Percentiles rank a stretch among this genome's conserved stretches.
Evolutionary conservation across 108 stramenopile species (phyloP).

Genomic region (Epithemia pelagica): DNA sequence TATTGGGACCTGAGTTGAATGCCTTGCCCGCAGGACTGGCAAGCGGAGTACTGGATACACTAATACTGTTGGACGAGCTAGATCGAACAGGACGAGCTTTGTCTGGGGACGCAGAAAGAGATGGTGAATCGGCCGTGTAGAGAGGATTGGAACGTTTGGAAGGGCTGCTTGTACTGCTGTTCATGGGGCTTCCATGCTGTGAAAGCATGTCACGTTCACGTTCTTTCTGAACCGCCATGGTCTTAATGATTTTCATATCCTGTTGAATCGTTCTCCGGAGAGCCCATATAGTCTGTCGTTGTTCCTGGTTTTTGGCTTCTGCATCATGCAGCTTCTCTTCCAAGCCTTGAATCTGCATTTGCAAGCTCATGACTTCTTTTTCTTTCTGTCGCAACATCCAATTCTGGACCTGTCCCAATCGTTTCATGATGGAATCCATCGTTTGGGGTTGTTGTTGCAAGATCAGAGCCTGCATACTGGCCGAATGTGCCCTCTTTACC

Average conservation of each 20-base stretch:
- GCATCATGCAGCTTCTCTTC: constrained; percentile 10
- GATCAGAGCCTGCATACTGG: constrained; percentile 1
- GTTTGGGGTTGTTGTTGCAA: constrained; percentile 10
- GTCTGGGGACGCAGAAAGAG: neutral
- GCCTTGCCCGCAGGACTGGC: neutral
- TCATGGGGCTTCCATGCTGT: neutral
- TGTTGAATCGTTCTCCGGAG: constrained; percentile 14
- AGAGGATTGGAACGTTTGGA: neutral
- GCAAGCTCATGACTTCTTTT: constrained; percentile 14
- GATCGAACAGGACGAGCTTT: neutral
- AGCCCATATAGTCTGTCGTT: constrained; percentile 10
- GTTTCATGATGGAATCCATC: constrained; percentile 12
- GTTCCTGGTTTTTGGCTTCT: constrained; percentile 8
- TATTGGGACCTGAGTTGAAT: neutral
- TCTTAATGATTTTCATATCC: constrained; percentile 17
- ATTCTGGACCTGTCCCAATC: constrained; percentile 12
- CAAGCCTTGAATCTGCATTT: constrained; percentile 8
- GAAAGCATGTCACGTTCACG: neutral
- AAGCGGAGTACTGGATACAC: neutral
- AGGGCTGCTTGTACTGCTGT: neutral
- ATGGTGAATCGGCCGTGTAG: neutral
- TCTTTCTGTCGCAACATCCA: constrained; percentile 16
- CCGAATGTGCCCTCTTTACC: neutral
- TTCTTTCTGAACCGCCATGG: constrained; percentile 16
- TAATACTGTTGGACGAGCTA: neutral